Conservation (phyloP, 768 basidiomycete species). For the Suillus ampliporus region DNA sequence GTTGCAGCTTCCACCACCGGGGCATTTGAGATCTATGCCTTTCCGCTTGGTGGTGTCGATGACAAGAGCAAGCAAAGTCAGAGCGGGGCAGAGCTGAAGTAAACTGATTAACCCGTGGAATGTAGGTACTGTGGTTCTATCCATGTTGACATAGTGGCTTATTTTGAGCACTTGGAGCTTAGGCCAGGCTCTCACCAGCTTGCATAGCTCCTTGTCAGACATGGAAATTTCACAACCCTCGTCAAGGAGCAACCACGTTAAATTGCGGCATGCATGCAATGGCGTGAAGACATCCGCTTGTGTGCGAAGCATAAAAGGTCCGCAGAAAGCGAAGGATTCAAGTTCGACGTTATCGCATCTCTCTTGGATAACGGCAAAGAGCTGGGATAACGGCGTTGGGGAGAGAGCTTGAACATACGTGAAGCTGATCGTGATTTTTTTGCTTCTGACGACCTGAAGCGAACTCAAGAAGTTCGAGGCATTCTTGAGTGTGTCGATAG, state of each 20-base stretch:
- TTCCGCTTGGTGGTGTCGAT: conserved; percentile 17
- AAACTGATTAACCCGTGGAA: conserved; percentile 20
- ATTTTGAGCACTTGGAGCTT: conserved; percentile 25
- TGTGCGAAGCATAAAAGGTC: fast-evolving
- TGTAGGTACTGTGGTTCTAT: conserved; percentile 23
- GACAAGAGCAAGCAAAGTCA: conserved; percentile 25
- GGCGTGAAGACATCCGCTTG: background rate
- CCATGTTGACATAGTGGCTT: conserved; percentile 21
- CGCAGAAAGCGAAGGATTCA: background rate
- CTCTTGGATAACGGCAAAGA: background rate
- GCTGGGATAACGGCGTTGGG: background rate
- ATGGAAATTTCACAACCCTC: conserved; percentile 20
- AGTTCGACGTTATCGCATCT: background rate
- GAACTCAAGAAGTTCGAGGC: background rate
- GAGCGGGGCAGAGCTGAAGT: conserved; percentile 16
- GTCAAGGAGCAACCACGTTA: conserved; percentile 7
- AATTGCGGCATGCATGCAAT: background rate
- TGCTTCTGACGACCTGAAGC: background rate
- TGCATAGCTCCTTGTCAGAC: conserved; percentile 20
- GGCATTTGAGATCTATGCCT: background rate
- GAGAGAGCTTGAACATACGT: too few species aligned
- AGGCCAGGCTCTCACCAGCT: conserved; percentile 29
- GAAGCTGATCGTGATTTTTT: background rate
- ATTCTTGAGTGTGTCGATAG: too few species aligned
- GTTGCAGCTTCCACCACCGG: background rate